Evolutionary conservation across 306 rosid genomes (phyloP).

Genomic region (Citrullus mucosospermus): DNA sequence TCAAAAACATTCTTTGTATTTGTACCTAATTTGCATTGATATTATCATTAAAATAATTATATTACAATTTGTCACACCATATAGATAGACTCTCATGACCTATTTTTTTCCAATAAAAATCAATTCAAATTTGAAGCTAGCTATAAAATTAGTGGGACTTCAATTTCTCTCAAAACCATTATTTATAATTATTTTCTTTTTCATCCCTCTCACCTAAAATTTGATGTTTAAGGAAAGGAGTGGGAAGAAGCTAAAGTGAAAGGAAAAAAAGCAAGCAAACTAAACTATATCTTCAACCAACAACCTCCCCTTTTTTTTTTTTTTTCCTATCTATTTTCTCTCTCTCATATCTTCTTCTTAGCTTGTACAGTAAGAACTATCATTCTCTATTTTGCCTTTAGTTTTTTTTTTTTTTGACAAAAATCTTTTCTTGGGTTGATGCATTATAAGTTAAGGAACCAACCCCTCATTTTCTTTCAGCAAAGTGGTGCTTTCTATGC

Average conservation of each 20-base stretch:
- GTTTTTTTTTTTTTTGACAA: not conserved
- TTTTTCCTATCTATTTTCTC: not conserved
- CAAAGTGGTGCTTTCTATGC: not conserved
- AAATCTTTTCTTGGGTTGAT: not conserved
- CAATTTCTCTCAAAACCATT: constrained; percentile 1
- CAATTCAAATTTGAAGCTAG: not conserved
- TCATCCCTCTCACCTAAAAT: constrained; percentile 1
- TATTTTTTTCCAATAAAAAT: not conserved
- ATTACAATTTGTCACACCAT: not conserved
- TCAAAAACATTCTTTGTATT: not conserved
- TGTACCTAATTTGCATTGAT: not conserved
- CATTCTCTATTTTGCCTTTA: not conserved
- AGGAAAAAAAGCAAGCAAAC: not conserved
- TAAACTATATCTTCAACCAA: not conserved
- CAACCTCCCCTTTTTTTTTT: not conserved
- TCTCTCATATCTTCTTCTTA: not conserved
- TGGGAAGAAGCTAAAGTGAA: not conserved
- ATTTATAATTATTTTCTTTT: not conserved
- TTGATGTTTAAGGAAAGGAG: not conserved
- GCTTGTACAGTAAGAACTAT: not conserved
- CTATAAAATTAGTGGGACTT: not conserved
- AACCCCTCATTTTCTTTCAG: not conserved
- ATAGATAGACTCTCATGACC: constrained; percentile 1
- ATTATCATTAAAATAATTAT: not conserved
- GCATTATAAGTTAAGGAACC: not conserved